Evolutionary conservation across 257 asterid species (phyloP), one percentile per base, ranked within the genome.

Genomic region (Prunella vulgaris): DNA sequence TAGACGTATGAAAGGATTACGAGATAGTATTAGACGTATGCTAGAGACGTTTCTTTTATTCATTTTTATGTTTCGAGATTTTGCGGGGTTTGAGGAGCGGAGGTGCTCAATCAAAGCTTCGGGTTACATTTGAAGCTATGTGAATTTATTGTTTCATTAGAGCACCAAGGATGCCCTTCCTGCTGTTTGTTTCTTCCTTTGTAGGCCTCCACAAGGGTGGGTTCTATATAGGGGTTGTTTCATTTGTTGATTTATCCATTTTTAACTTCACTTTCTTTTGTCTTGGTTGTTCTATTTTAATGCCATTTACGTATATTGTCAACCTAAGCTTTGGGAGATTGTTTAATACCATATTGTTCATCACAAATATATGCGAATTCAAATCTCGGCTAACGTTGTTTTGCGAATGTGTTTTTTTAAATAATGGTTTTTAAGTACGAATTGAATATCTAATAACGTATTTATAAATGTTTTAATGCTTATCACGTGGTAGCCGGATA

Each of bases 111-210:
- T 62, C 65, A 22, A 42, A 73, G 76, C 65, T 76, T 61, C 56
- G 38, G 13, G 22, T 58, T 60, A 5, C 68, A 17, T 15, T 30
- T 53, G 35, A 66, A 73, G 64, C 52, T 49, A 30, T 25, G 52
- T 30, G 42, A 32, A 65, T 63, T 42, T 69, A 70, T 74, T 74
- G 61, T 64, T 58, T 49, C 60, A 42, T 46, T 7, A 1, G 10
- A 18, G 87, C 81, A 76, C 82, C 90, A 37, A 80, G 88, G 90
- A 87, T 77, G 89, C 82, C 79, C 81, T 66, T 42, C 15, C 38
- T 66, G 17, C 59, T 24, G 20, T 14, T 54, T 12, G 17, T 33
- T 68, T 68, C 28, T 53, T 68, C 62, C 48, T 73, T 46, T 24
- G 24, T 35, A 65, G 70, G 59, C 70, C 62, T 70, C 69, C 81